phyloP scores from a whole-genome alignment of 495 filamentous ascomycete species.

The Echria macrotheca region DNA sequence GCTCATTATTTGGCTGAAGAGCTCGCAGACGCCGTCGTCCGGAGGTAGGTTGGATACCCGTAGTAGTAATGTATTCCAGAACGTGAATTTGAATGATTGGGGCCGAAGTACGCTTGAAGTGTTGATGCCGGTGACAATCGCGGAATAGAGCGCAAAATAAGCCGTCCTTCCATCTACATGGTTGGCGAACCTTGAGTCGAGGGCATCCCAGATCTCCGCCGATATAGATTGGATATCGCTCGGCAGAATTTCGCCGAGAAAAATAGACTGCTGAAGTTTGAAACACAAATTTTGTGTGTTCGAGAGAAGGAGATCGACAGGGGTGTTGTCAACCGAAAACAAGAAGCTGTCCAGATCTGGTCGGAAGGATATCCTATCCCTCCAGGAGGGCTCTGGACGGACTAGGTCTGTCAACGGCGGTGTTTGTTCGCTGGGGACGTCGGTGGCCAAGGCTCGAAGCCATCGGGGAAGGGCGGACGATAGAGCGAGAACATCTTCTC shows the following conservation, averaged over 20 bases:
- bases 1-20: constrained; percentile 13
- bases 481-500: not conserved
- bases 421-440: not conserved
- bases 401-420: not conserved
- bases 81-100: constrained; percentile 1
- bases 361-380: not conserved
- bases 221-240: constrained; percentile 1
- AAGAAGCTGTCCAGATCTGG: constrained; percentile 10
- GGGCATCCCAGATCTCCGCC: constrained; percentile 9
- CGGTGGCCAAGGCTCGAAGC: not conserved
- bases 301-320: not conserved
- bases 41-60: constrained; percentile 12
- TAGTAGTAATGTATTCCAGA: constrained; percentile 17
- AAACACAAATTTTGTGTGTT: constrained; percentile 8
- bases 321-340: not conserved
- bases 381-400: not conserved
- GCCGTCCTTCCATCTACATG: not conserved
- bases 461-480: not conserved
- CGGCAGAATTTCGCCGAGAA: constrained; percentile 9
- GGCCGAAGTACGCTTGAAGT: constrained; percentile 16
- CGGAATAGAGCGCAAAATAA: constrained; percentile 12
- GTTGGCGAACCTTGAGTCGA: constrained; percentile 10
- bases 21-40: constrained; percentile 13
- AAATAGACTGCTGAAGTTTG: constrained; percentile 13
- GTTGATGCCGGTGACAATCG: constrained; percentile 14